Base-by-base conservation (phyloP, 352 stramenopile species). In the Pythium diclinum region DNA sequence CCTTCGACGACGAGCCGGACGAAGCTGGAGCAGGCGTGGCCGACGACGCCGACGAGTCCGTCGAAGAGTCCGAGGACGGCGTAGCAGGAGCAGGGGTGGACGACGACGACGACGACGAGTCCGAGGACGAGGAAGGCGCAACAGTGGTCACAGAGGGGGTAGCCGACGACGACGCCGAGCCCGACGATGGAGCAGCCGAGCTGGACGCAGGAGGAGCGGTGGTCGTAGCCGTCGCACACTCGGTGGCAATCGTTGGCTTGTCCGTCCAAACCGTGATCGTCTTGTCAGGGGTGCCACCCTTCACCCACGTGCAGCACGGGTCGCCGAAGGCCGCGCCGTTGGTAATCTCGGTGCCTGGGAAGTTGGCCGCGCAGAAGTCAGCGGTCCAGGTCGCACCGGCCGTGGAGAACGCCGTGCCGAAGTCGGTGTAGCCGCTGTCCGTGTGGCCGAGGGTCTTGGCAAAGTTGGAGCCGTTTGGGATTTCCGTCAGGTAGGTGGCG, bases 311-410 rank as follows among this genome's bases (percentile, higher is more conserved):
- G 62, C 79, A 88, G 66, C 71, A 70, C 34, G 79, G 79, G 64
- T 88, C 79, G 8, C 79, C 79, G 10, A 87, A 71, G 25, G 86
- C 79, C 44, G 72, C 49, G 49, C 79, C 79, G 58, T 81, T 84
- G 16, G 75, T 83, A 8, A 71, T 82, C 11, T 42, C 52, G 16
- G 65, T 73, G 9, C 73, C 67, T 7, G 75, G 73, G 56, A 75
- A 83, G 21, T 55, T 74, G 21, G 65, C 63, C 38, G 76, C 46
- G 52, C 77, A 85, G 57, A 83, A 49, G 14, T 36, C 66, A 13
- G 40, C 61, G 3, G 71, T 65, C 75, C 73, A 85, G 13, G 55
- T 71, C 42, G 59, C 53, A 17, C 61, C 72, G 10, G 63, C 67
- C 9, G 63, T 58, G 32, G 59, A 63, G 61, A 81, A 83, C 16